phyloP scores from a whole-genome alignment of 305 asterid genomes.

The Fraxinus albicans region DNA sequence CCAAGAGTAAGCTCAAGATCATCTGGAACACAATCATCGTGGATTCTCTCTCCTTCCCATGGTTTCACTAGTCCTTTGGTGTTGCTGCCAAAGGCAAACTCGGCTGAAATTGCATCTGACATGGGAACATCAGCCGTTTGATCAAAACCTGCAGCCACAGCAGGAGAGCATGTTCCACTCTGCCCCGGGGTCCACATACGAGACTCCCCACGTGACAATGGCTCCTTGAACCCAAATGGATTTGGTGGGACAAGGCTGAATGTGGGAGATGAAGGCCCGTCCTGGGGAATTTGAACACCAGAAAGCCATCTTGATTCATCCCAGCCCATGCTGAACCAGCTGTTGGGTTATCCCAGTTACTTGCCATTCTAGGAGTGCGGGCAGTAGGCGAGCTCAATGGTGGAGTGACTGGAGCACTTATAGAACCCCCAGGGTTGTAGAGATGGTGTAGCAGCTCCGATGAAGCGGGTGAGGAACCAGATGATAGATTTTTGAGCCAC shows the following conservation, averaged over 20 bases:
- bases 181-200: slow-evolving; percentile 98
- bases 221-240: slow-evolving; percentile 73
- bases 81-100: slow-evolving; percentile 89
- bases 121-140: slow-evolving; percentile 86
- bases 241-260: slow-evolving; percentile 88
- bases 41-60: slow-evolving; percentile 98
- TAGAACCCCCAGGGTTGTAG: slow-evolving; percentile 78
- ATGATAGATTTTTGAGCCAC: slow-evolving; percentile 88
- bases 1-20: slow-evolving; percentile 98
- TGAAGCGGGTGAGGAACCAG: slow-evolving; percentile 57
- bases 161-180: slow-evolving; percentile 96
- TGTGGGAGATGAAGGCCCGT: slow-evolving; percentile 81
- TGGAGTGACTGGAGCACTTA: slow-evolving; percentile 98
- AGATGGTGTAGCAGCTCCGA: slow-evolving; percentile 64
- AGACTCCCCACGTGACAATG: slow-evolving; percentile 78
- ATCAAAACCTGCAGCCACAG: slow-evolving; percentile 63
- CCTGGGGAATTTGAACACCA: slow-evolving; percentile 91
- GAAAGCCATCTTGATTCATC: slow-evolving; percentile 93
- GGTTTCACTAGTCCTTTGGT: slow-evolving; percentile 73
- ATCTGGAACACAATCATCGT: slow-evolving; percentile 88
- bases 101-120: slow-evolving; percentile 78
- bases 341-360: slow-evolving; percentile 65
- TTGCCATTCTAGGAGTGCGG: slow-evolving; percentile 74
- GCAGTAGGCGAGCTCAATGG: slow-evolving; percentile 92
- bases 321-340: slow-evolving; percentile 62